Evolutionary conservation across 2,329 filamentous ascomycete genomes (phyloP).

Genomic region (Aureobasidium leucospermi): DNA sequence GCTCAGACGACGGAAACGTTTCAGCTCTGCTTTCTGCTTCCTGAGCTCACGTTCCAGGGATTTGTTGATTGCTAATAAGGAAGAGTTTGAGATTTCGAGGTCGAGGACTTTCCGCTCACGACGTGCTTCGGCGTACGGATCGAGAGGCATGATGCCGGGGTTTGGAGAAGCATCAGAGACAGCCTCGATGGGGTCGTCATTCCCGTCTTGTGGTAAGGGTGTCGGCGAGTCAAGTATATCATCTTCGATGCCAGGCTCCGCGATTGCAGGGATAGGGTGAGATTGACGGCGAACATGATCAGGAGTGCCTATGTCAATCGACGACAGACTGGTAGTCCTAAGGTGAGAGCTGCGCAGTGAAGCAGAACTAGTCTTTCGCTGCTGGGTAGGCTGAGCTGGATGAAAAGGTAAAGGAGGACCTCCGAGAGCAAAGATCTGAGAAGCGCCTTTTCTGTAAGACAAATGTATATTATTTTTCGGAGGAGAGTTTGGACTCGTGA

Average conservation of each 20-base stretch:
- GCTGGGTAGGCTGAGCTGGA: background rate
- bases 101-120: constrained; percentile 93
- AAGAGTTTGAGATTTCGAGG: constrained; percentile 93
- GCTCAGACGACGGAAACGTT: constrained; percentile 78
- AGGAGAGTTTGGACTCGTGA: constrained; percentile 32
- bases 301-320: constrained; percentile 10
- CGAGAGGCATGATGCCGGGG: constrained; percentile 46
- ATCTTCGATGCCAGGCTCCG: background rate
- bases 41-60: constrained; percentile 85
- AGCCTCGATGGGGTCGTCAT: background rate
- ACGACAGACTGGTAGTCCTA: constrained; percentile 8
- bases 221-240: background rate
- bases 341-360: background rate
- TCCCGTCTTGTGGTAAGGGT: background rate
- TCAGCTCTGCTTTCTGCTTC: constrained; percentile 82
- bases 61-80: constrained; percentile 87
- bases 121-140: constrained; percentile 78
- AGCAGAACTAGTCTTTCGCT: background rate
- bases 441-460: constrained; percentile 43
- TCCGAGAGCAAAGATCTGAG: constrained; percentile 36
- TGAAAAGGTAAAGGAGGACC: constrained; percentile 10
- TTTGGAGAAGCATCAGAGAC: background rate
- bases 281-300: background rate
- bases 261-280: constrained; percentile 2
- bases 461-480: constrained; percentile 42